Conservation (phyloP, 495 filamentous ascomycete species). For the Chaetomium cochliodes region DNA sequence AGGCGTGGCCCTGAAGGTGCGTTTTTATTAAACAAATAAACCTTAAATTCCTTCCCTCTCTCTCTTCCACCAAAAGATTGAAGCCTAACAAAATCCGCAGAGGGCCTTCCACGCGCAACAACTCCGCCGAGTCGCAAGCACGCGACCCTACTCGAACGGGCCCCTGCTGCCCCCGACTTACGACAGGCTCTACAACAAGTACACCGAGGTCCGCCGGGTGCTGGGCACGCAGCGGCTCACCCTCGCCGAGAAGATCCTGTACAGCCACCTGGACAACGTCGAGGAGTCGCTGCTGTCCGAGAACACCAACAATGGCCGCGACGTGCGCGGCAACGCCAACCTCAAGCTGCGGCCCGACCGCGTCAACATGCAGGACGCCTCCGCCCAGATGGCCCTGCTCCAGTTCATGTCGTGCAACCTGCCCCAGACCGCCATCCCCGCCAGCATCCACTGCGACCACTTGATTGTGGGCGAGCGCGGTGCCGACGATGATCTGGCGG, state of each 20-base stretch:
- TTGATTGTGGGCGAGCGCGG: constrained; percentile 95
- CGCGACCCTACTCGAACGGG: constrained; percentile 28
- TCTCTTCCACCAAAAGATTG: background rate
- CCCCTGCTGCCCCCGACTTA: constrained; percentile 46
- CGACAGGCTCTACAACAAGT: constrained; percentile 47
- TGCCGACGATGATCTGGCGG: constrained; percentile 81
- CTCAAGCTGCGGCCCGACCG: constrained; percentile 97
- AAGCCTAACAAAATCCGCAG: constrained; percentile 19
- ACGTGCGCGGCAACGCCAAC: constrained; percentile 83
- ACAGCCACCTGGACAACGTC: constrained; percentile 85
- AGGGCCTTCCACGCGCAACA: constrained; percentile 34
- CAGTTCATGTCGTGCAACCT: constrained; percentile 98
- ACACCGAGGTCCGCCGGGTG: constrained; percentile 64
- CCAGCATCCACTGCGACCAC: constrained; percentile 98
- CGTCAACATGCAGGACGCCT: constrained; percentile 98
- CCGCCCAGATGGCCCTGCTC: constrained; percentile 94
- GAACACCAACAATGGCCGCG: constrained; percentile 73
- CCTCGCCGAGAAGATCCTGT: constrained; percentile 94
- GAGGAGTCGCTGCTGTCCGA: constrained; percentile 75
- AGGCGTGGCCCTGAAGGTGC: constrained; percentile 38
- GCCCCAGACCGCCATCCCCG: constrained; percentile 87
- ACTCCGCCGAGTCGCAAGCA: constrained; percentile 23
- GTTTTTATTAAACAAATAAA: background rate
- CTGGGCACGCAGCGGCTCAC: constrained; percentile 72
- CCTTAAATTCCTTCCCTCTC: too few relatives aligned